These are phyloP conservation scores for Coemansia sp. DNA, from an alignment of 192 early-diverging fungal species.

Conservation along the genomic window DNA sequence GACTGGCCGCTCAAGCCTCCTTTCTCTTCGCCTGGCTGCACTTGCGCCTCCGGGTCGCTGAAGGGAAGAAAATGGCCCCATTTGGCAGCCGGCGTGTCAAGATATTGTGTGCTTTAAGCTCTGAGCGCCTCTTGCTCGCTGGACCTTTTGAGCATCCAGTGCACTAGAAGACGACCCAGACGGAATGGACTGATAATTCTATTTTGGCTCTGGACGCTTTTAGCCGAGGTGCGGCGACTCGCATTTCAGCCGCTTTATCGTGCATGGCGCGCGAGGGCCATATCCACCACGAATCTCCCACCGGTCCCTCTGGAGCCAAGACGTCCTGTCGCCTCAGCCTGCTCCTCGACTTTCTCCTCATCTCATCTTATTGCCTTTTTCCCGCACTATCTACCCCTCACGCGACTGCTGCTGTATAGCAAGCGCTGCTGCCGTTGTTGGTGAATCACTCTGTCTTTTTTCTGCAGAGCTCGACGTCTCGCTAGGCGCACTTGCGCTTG, in stretches of 20 bases:
- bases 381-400: background rate
- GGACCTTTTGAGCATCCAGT: background rate
- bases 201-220: background rate
- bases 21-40: background rate
- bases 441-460: background rate
- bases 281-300: background rate
- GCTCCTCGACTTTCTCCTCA: background rate
- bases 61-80: background rate
- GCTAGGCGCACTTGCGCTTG: slow-evolving; percentile 1
- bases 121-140: background rate
- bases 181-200: background rate
- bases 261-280: background rate
- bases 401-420: background rate
- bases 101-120: background rate
- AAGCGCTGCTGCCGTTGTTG: background rate
- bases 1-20: background rate
- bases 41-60: background rate
- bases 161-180: background rate
- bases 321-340: background rate
- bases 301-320: background rate
- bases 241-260: background rate
- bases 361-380: background rate
- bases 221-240: slow-evolving; percentile 1
- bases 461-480: background rate
- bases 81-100: background rate